These are phyloP conservation scores for Hymenoscyphus infarciens DNA, from an alignment of 2,329 filamentous ascomycete genomes.

Conservation along the genomic window DNA sequence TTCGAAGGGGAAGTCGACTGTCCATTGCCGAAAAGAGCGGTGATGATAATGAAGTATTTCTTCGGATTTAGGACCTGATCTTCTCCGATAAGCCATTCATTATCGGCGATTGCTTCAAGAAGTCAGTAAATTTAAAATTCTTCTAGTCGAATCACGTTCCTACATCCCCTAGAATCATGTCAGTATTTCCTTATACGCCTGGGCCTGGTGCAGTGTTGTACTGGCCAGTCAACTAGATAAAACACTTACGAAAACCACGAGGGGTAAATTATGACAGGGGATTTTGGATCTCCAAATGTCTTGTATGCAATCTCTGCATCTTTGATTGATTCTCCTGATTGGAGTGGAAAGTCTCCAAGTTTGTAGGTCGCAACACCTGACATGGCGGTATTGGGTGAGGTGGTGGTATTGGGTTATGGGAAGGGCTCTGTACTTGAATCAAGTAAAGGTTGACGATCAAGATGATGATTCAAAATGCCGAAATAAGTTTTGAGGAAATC, in stretches of 20 bases:
- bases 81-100: slow-evolving; percentile 64
- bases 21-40: slow-evolving; percentile 64
- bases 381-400: background rate
- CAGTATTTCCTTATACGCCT: background rate
- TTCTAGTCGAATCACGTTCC: slow-evolving; percentile 22
- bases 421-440: background rate
- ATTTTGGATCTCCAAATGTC: slow-evolving; percentile 61
- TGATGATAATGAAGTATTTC: slow-evolving; percentile 65
- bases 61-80: slow-evolving; percentile 54
- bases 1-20: slow-evolving; percentile 68
- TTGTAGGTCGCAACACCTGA: slow-evolving; percentile 3
- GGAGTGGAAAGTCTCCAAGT: slow-evolving; percentile 1
- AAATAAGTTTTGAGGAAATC: background rate
- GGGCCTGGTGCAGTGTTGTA: background rate
- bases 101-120: slow-evolving; percentile 58
- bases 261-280: slow-evolving; percentile 70
- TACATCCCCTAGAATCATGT: slow-evolving; percentile 41
- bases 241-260: slow-evolving; percentile 60
- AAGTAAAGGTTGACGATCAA: background rate
- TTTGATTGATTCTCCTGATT: slow-evolving; percentile 56
- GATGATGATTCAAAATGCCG: background rate
- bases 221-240: background rate
- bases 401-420: background rate
- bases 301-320: slow-evolving; percentile 72
- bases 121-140: slow-evolving; percentile 8